Conservation (phyloP, 2,329 filamentous ascomycete genomes). For the Rhytidhysteron rufulum region DNA sequence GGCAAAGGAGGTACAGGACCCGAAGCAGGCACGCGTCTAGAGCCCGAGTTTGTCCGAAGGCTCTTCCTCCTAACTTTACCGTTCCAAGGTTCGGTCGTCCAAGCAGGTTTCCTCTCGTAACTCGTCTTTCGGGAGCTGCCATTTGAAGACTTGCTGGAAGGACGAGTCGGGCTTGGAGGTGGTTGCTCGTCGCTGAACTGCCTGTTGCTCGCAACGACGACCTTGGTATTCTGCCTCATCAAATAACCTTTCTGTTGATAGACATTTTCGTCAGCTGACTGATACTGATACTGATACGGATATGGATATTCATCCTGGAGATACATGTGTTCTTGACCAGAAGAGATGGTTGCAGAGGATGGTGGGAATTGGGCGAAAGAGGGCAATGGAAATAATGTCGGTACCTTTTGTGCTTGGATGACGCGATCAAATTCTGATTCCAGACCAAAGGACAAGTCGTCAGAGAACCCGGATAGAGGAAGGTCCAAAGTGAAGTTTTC, state of each 20-base stretch:
- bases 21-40: constrained; percentile 55
- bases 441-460: constrained; percentile 78
- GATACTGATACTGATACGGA: constrained; percentile 18
- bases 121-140: constrained; percentile 75
- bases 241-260: constrained; percentile 89
- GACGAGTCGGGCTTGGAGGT: constrained; percentile 51
- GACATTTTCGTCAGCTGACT: constrained; percentile 43
- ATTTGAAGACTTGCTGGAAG: constrained; percentile 55
- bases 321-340: constrained; percentile 22
- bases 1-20: constrained; percentile 79
- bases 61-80: constrained; percentile 68
- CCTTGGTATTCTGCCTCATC: constrained; percentile 97
- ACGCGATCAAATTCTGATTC: constrained; percentile 92
- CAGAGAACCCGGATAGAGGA: constrained; percentile 65
- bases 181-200: constrained; percentile 58
- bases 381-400: constrained; percentile 41
- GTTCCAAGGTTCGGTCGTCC: constrained; percentile 98
- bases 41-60: constrained; percentile 55
- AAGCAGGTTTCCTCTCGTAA: constrained; percentile 67
- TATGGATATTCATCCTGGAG: neutral
- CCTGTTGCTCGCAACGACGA: constrained; percentile 81
- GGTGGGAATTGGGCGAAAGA: constrained; percentile 28
- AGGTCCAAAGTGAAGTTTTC: constrained; percentile 64
- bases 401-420: constrained; percentile 95
- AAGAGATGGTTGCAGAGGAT: constrained; percentile 15